phyloP scores from a whole-genome alignment of 2,329 filamentous ascomycete species.

The Trichoderma koningii region DNA sequence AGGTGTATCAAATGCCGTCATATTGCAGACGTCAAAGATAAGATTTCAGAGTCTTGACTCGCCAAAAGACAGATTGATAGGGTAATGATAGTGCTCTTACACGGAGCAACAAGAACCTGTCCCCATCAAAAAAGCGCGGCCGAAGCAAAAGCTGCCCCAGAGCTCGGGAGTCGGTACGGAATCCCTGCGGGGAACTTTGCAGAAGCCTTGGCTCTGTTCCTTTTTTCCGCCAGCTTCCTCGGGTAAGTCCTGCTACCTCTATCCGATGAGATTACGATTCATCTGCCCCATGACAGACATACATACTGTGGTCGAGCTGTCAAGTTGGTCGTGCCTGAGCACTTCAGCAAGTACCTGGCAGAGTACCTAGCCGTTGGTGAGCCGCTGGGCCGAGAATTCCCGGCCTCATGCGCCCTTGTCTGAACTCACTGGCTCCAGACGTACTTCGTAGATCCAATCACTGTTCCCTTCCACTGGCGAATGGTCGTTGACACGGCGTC shows the following conservation, averaged over 20 bases:
- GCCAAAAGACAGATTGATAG: too few relatives aligned
- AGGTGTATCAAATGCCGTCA: too few relatives aligned
- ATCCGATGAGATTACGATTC: not conserved
- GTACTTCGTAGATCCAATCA: not conserved
- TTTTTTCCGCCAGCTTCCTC: slow-evolving; percentile 20
- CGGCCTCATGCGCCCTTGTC: not conserved
- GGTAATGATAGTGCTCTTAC: too few relatives aligned
- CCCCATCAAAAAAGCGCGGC: not conserved
- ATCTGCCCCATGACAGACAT: not conserved
- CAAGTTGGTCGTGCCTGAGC: not conserved
- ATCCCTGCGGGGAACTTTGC: slow-evolving; percentile 4
- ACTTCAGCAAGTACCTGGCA: not conserved
- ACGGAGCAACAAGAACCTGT: too few relatives aligned
- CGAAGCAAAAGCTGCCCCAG: not conserved
- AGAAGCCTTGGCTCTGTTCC: not conserved
- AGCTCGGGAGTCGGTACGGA: not conserved
- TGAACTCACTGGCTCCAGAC: slow-evolving; percentile 7
- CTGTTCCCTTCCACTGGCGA: not conserved
- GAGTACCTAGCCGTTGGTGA: slow-evolving; percentile 8
- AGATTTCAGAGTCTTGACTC: too few relatives aligned
- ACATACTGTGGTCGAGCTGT: not conserved
- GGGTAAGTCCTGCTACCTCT: not conserved
- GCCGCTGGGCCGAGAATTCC: slow-evolving; percentile 12
- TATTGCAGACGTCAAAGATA: too few relatives aligned
- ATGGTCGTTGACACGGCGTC: not conserved